A percentile compares a stretch with the other conserved stretches of the same genome.
Evolutionary conservation across 1,139 yeast genomes (phyloP).

Genomic region (Geotrichum fermentans): DNA sequence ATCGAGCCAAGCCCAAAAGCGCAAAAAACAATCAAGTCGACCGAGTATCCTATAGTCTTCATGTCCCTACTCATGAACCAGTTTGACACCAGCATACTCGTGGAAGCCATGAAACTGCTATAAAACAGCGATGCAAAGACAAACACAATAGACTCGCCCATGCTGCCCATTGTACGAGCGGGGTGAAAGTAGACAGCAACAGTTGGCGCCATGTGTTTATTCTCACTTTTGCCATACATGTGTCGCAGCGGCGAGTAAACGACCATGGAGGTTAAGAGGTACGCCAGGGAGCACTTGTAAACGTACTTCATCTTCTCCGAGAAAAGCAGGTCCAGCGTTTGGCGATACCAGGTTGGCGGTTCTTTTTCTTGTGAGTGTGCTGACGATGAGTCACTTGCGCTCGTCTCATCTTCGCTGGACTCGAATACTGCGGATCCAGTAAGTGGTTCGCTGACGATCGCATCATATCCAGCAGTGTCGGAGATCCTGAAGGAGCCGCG

Average conservation of each 20-base stretch:
- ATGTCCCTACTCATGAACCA: slow-evolving; percentile 45
- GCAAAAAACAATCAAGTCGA: slow-evolving; percentile 51
- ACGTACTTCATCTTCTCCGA: slow-evolving; percentile 7
- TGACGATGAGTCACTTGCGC: too few relatives aligned
- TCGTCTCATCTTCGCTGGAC: too few relatives aligned
- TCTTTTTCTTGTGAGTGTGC: not conserved
- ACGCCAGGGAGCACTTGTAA: slow-evolving; percentile 68
- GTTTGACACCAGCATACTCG: slow-evolving; percentile 53
- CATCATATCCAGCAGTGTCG: not conserved
- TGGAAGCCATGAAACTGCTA: slow-evolving; percentile 52
- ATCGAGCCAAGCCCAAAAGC: slow-evolving; percentile 59
- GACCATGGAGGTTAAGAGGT: slow-evolving; percentile 65
- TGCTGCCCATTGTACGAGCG: slow-evolving; percentile 70
- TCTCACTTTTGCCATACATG: slow-evolving; percentile 61
- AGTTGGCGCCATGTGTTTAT: slow-evolving; percentile 78
- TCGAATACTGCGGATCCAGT: too few relatives aligned
- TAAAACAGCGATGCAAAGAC: slow-evolving; percentile 53
- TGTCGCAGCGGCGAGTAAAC: slow-evolving; percentile 64
- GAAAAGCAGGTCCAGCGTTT: not conserved
- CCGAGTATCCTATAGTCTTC: slow-evolving; percentile 49
- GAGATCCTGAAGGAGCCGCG: not conserved
- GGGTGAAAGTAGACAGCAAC: slow-evolving; percentile 85
- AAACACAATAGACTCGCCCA: slow-evolving; percentile 68
- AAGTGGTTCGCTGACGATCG: too few relatives aligned
- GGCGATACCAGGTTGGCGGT: not conserved